Percentiles rank a stretch among this genome's conserved stretches.
Evolutionary conservation across 192 early-diverging fungal species (phyloP).

Genomic region (Coemansia sp.): DNA sequence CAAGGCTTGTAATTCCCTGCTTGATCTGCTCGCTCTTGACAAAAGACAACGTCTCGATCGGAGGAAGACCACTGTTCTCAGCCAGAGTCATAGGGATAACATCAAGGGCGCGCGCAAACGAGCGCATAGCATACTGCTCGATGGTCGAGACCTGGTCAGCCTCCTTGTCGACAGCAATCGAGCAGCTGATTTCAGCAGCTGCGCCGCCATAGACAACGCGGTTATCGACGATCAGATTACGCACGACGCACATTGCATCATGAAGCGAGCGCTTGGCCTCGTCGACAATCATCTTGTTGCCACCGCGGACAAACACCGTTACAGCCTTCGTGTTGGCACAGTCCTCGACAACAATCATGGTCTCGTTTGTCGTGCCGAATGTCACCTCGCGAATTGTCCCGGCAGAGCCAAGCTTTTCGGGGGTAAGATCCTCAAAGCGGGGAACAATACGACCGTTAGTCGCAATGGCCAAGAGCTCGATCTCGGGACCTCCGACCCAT

Average conservation of each 20-base stretch:
- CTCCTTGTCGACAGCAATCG: slow-evolving; percentile 87
- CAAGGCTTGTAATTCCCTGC: slow-evolving; percentile 83
- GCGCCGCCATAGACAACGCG: slow-evolving; percentile 99
- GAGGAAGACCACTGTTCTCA: slow-evolving; percentile 95
- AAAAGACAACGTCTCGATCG: slow-evolving; percentile 94
- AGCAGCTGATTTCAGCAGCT: slow-evolving; percentile 94
- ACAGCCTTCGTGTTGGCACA: slow-evolving; percentile 98
- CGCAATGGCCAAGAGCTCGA: slow-evolving; percentile 99
- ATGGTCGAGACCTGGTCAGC: slow-evolving; percentile 87
- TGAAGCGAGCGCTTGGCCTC: slow-evolving; percentile 97
- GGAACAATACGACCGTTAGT: slow-evolving; percentile 99
- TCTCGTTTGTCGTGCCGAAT: slow-evolving; percentile 98
- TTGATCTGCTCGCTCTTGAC: slow-evolving; percentile 92
- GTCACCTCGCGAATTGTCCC: slow-evolving; percentile 92
- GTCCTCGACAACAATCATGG: slow-evolving; percentile 99
- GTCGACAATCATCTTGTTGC: slow-evolving; percentile 99
- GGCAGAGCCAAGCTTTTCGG: slow-evolving; percentile 88
- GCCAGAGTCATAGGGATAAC: slow-evolving; percentile 90
- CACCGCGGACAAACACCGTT: slow-evolving; percentile 94
- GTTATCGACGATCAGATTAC: slow-evolving; percentile 95
- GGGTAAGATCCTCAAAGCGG: slow-evolving; percentile 92
- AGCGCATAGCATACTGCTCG: slow-evolving; percentile 99
- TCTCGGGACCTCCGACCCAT: slow-evolving; percentile 99
- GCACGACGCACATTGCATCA: slow-evolving; percentile 98
- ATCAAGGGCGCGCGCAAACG: slow-evolving; percentile 95